Evolutionary conservation across 805 yeast genomes (phyloP).

Genomic region (Kluyveromyces lactis): DNA sequence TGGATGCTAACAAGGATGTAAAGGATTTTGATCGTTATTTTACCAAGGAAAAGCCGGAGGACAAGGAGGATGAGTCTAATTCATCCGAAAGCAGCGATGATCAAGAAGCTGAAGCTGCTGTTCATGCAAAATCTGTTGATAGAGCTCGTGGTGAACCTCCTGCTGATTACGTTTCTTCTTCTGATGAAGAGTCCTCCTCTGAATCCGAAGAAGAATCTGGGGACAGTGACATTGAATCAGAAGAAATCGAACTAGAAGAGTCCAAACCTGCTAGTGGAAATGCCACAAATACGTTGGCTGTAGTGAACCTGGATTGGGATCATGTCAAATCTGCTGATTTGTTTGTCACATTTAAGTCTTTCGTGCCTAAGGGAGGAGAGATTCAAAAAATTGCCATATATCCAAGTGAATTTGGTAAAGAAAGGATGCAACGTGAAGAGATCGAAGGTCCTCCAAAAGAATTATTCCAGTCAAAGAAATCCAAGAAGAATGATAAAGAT

Average conservation of each 20-base stretch:
- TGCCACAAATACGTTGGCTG: slow-evolving; percentile 75
- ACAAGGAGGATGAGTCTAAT: slow-evolving; percentile 16
- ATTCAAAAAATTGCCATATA: slow-evolving; percentile 63
- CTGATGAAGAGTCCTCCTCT: slow-evolving; percentile 39
- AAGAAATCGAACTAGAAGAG: slow-evolving; percentile 47
- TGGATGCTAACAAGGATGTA: slow-evolving; percentile 31
- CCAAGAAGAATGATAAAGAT: slow-evolving; percentile 35
- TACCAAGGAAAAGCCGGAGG: slow-evolving; percentile 38
- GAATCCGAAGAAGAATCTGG: slow-evolving; percentile 37
- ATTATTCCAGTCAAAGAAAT: slow-evolving; percentile 46
- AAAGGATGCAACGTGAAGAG: slow-evolving; percentile 84
- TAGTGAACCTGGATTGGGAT: slow-evolving; percentile 97
- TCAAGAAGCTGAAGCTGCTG: slow-evolving; percentile 9
- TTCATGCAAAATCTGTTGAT: slow-evolving; percentile 25
- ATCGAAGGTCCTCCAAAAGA: slow-evolving; percentile 89
- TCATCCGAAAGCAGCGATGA: slow-evolving; percentile 10
- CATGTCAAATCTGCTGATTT: slow-evolving; percentile 80
- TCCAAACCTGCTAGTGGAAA: slow-evolving; percentile 77
- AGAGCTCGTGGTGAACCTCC: slow-evolving; percentile 66
- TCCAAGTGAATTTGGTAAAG: slow-evolving; percentile 91
- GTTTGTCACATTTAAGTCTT: slow-evolving; percentile 80
- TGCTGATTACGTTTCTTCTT: slow-evolving; percentile 33
- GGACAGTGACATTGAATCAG: slow-evolving; percentile 37
- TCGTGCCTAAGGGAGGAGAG: slow-evolving; percentile 68
- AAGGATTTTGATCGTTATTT: slow-evolving; percentile 60